A percentile compares a stretch with the other conserved stretches of the same genome.
Evolutionary conservation across 176 grass and related monocot species (phyloP).

Genomic region (Elymus sibiricus): DNA sequence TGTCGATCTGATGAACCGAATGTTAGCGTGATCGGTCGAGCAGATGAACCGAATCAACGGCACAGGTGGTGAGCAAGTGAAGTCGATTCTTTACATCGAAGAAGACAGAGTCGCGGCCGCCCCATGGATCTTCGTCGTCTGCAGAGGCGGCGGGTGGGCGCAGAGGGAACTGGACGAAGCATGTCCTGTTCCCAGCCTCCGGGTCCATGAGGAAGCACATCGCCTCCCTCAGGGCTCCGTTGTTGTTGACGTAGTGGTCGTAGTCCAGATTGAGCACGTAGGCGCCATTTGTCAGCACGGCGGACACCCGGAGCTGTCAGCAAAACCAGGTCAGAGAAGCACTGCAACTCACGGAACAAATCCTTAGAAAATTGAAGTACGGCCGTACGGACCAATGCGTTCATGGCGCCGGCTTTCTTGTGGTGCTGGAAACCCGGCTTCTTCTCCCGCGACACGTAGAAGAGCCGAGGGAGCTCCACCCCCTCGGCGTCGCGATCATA

Average conservation of each 20-base stretch:
- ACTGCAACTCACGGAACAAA: background rate
- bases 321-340: background rate
- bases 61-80: background rate
- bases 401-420: constrained; percentile 63
- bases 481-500: constrained; percentile 39
- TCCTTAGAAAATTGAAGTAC: background rate
- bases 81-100: constrained; percentile 38
- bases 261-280: constrained; percentile 53
- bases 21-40: background rate
- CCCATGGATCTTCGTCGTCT: background rate
- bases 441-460: constrained; percentile 77
- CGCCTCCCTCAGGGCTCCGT: constrained; percentile 41
- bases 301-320: constrained; percentile 53
- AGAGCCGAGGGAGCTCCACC: constrained; percentile 48
- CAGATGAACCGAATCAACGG: background rate
- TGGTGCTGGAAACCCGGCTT: constrained; percentile 50
- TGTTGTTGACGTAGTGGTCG: constrained; percentile 57
- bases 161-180: constrained; percentile 69
- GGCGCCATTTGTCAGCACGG: constrained; percentile 53
- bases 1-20: constrained; percentile 45
- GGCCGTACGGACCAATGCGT: constrained; percentile 49
- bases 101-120: constrained; percentile 34
- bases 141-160: background rate
- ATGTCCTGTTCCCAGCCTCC: constrained; percentile 32
- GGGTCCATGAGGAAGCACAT: constrained; percentile 70